Percentiles rank a stretch among this genome's conserved stretches.
Conservation (phyloP, 768 basidiomycete species). For the Kwoniella sp. region DNA sequence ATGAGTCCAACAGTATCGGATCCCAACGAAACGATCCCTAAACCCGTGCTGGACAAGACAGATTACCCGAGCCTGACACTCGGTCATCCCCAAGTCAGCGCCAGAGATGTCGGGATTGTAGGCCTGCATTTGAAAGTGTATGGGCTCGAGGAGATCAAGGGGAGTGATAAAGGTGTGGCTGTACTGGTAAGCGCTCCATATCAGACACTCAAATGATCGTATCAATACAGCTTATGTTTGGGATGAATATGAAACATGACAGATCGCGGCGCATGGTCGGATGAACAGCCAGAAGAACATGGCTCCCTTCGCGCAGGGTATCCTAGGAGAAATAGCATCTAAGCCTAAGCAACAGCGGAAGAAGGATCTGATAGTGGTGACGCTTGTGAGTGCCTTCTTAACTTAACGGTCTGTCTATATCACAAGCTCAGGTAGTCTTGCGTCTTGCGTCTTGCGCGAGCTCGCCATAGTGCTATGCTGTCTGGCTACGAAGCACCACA, state of each 20-base stretch:
- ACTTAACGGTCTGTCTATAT: not conserved
- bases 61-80: conserved; percentile 34
- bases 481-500: too few relatives aligned
- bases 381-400: conserved; percentile 56
- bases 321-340: conserved; percentile 49
- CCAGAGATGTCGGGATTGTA: conserved; percentile 32
- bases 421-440: not conserved
- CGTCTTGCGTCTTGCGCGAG: too few relatives aligned
- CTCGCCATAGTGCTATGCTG: too few relatives aligned
- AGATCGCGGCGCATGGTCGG: conserved; percentile 62
- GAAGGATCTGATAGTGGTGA: conserved; percentile 60
- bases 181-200: conserved; percentile 35
- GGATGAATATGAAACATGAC: too few relatives aligned
- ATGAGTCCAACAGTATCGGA: not conserved
- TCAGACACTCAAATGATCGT: too few relatives aligned
- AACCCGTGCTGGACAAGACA: conserved; percentile 17
- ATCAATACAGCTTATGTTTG: too few relatives aligned
- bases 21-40: too few relatives aligned
- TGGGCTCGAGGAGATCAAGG: conserved; percentile 48
- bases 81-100: conserved; percentile 23
- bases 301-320: conserved; percentile 53
- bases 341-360: conserved; percentile 32
- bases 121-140: conserved; percentile 41
- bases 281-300: conserved; percentile 54
- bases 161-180: conserved; percentile 31